Evolutionary conservation across 306 rosid genomes (phyloP), one percentile per base, ranked within the genome.

Genomic region (Pterocarpus santalinus): DNA sequence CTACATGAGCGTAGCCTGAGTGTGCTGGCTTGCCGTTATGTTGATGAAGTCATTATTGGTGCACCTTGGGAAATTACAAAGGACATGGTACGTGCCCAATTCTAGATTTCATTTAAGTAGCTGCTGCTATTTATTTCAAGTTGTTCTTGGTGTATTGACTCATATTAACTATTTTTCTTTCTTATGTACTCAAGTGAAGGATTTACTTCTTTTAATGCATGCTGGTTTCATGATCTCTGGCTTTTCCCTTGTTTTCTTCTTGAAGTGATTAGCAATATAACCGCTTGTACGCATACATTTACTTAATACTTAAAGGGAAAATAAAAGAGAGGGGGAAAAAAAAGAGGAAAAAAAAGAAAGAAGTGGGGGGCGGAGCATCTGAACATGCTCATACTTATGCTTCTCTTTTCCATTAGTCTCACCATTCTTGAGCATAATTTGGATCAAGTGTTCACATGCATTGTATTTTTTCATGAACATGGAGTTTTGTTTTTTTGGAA

Each of bases 1-100:
- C 87, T 96, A 58, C 98, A 96, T 12, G 99, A 96, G 81, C 98
- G 99, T 35, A 96, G 98, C 83, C 99, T 96, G 68, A 91, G 99
- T 36, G 95, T 96, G 62, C 87, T 96, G 83, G 98, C 95, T 84
- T 92, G 92, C 66, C 92, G 98, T 73, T 82, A 90, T 65, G 99
- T 96, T 65, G 98, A 96, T 85, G 99, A 96, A 85, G 99, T 96
- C 84, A 96, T 96, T 73, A 94, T 96, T 52, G 99, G 99, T 68
- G 93, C 99, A 55, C 99, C 99, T 47, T 94, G 91, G 97, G 90
- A 90, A 86, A 90, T 94, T 81, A 87, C 98, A 63, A 91, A 84
- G 66, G 99, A 96, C 84, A 87, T 96, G 99, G 99, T 96, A 69
- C 65, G 97, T 75, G 10, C 78, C 53, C 34, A 71, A 70, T 35